These are phyloP conservation scores for Eimeria necatrix DNA, from an alignment of 169 alveolate species.

Conservation along the genomic window DNA sequence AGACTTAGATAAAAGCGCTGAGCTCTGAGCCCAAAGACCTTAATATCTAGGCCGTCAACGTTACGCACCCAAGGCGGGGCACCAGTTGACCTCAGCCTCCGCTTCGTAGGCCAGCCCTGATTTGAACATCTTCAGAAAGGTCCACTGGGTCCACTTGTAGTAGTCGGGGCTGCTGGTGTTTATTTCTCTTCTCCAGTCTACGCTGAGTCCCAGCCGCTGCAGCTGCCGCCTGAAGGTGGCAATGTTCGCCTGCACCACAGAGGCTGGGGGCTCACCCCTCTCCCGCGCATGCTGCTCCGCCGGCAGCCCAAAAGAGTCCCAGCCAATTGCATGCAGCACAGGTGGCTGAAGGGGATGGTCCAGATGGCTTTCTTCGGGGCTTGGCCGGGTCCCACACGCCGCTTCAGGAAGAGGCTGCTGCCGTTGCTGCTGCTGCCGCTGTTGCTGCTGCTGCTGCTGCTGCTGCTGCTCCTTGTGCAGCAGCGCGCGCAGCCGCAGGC, in stretches of 20 bases:
- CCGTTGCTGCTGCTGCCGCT: conserved; percentile 16
- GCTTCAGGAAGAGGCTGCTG: neutral
- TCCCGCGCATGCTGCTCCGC: conserved; percentile 95
- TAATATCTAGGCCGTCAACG: neutral
- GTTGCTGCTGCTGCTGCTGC: neutral
- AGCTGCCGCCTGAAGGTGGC: conserved; percentile 90
- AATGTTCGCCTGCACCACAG: conserved; percentile 89
- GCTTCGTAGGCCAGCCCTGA: conserved; percentile 91
- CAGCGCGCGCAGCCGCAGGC: conserved; percentile 81
- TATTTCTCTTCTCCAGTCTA: conserved; percentile 94
- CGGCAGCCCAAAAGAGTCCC: conserved; percentile 97
- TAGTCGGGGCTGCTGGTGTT: conserved; percentile 91
- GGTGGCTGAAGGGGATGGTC: conserved; percentile 85
- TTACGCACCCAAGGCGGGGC: conserved; percentile 88
- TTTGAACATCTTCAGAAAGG: conserved; percentile 88
- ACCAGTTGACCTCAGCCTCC: conserved; percentile 92
- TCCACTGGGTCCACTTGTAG: conserved; percentile 96
- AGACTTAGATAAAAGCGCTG: neutral
- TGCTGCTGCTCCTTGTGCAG: neutral
- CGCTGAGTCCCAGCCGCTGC: conserved; percentile 90
- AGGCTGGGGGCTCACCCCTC: conserved; percentile 86
- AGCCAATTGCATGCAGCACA: conserved; percentile 96
- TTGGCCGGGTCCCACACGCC: conserved; percentile 86
- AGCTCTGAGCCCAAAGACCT: neutral
- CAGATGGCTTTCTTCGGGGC: conserved; percentile 78